Conservation (phyloP, 1,284 basidiomycete genomes). For the Apiotrichum sp. region DNA sequence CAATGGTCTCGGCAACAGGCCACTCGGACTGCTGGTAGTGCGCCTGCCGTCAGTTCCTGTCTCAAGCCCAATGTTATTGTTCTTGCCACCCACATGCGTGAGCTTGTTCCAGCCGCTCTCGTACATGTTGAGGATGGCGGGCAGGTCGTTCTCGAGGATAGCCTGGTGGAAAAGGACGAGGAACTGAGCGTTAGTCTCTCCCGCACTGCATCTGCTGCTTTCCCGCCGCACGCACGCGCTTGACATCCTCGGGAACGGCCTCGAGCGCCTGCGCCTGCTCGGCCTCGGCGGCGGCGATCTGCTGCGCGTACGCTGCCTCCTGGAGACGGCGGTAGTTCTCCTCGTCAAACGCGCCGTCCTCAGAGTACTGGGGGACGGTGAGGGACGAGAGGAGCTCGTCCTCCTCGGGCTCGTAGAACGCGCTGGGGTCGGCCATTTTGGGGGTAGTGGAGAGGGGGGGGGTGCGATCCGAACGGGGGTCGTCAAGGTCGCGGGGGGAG, state of each 20-base stretch:
- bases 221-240: slow-evolving; percentile 32
- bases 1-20: slow-evolving; percentile 94
- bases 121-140: slow-evolving; percentile 84
- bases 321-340: slow-evolving; percentile 38
- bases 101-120: slow-evolving; percentile 95
- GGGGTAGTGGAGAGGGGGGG: not conserved
- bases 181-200: slow-evolving; percentile 55
- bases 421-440: slow-evolving; percentile 44
- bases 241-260: slow-evolving; percentile 45
- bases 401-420: slow-evolving; percentile 46
- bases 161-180: slow-evolving; percentile 81
- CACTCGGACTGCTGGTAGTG: slow-evolving; percentile 91
- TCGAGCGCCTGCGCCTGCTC: slow-evolving; percentile 38
- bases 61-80: not conserved
- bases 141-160: slow-evolving; percentile 73
- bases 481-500: not conserved
- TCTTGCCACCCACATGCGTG: slow-evolving; percentile 50
- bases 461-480: not conserved
- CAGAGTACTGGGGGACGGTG: slow-evolving; percentile 31
- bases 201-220: not conserved
- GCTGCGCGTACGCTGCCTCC: slow-evolving; percentile 38
- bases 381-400: slow-evolving; percentile 44
- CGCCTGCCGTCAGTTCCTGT: slow-evolving; percentile 57
- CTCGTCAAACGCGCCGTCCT: slow-evolving; percentile 27
- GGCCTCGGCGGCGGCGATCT: slow-evolving; percentile 29